Percentiles rank a stretch among this genome's conserved stretches.
phyloP scores from a whole-genome alignment of 2,329 filamentous ascomycete species.

The Diaporthe eres region DNA sequence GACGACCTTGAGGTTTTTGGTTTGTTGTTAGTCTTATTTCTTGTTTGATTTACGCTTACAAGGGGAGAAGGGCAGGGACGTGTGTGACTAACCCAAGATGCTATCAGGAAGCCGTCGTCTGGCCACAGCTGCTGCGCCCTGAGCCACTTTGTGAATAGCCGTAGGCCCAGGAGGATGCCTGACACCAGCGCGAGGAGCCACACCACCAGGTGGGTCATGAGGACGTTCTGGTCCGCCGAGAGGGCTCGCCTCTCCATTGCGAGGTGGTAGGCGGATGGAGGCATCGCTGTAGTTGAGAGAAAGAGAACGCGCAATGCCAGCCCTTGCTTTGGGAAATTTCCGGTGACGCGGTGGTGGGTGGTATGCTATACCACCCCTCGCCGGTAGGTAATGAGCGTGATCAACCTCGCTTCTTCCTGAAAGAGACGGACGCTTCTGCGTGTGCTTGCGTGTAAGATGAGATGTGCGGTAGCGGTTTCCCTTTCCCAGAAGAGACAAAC shows the following conservation, averaged over 20 bases:
- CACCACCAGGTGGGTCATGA: slow-evolving; percentile 37
- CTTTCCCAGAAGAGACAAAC: slow-evolving; percentile 25
- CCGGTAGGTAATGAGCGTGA: slow-evolving; percentile 17
- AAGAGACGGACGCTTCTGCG: not conserved
- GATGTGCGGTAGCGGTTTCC: not conserved
- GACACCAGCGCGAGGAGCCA: slow-evolving; percentile 23
- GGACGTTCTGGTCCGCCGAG: slow-evolving; percentile 17
- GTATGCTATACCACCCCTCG: slow-evolving; percentile 31
- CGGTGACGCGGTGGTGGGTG: slow-evolving; percentile 17
- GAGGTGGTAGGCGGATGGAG: not conserved
- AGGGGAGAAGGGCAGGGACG: too few relatives aligned
- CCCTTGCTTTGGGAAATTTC: slow-evolving; percentile 7
- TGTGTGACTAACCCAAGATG: slow-evolving; percentile 32
- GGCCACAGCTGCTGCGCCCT: slow-evolving; percentile 10
- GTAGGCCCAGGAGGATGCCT: slow-evolving; percentile 32
- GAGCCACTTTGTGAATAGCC: slow-evolving; percentile 34
- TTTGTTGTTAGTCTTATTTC: not conserved
- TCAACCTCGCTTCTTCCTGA: slow-evolving; percentile 6
- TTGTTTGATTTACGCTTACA: not conserved
- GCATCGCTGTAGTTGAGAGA: not conserved
- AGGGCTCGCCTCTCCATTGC: slow-evolving; percentile 4
- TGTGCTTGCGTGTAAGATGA: not conserved
- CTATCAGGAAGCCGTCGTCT: slow-evolving; percentile 34
- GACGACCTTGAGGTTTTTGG: slow-evolving; percentile 6
- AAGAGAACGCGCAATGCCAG: slow-evolving; percentile 1